A percentile compares a stretch with the other conserved stretches of the same genome.
Conservation (phyloP, 768 basidiomycete species). For the Tulasnella sp. region DNA sequence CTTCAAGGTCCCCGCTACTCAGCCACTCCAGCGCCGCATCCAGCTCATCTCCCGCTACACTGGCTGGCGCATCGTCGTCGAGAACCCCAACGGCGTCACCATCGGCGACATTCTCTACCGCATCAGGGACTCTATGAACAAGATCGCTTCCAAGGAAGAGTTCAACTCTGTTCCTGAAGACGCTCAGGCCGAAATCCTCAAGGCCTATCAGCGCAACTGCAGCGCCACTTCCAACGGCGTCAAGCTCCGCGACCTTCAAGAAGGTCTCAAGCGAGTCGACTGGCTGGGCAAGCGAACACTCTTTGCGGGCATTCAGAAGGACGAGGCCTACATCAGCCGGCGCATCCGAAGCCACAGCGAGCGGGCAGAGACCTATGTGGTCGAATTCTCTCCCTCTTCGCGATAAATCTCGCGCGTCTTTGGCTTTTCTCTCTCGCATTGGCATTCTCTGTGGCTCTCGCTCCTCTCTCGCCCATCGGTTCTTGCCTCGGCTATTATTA, state of each 20-base stretch:
- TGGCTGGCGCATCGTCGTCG: slow-evolving; percentile 29
- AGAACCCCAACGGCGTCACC: slow-evolving; percentile 29
- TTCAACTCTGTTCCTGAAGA: slow-evolving; percentile 1
- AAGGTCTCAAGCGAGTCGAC: slow-evolving; percentile 33
- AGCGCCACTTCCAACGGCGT: slow-evolving; percentile 7
- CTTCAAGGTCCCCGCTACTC: slow-evolving; percentile 22
- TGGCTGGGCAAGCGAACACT: slow-evolving; percentile 27
- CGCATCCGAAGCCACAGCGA: slow-evolving; percentile 9
- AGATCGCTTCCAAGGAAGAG: slow-evolving; percentile 30
- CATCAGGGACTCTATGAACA: slow-evolving; percentile 26
- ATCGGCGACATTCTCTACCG: slow-evolving; percentile 31
- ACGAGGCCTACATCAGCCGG: slow-evolving; percentile 20
- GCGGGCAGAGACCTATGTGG: slow-evolving; percentile 14
- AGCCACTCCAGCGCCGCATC: slow-evolving; percentile 15
- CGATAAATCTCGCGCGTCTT: slow-evolving; percentile 23
- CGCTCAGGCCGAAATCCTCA: slow-evolving; percentile 19
- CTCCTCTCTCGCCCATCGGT: slow-evolving; percentile 22
- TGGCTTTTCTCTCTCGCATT: background rate
- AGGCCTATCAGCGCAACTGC: slow-evolving; percentile 30
- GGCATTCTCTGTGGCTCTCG: slow-evolving; percentile 19
- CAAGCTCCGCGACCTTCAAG: slow-evolving; percentile 9
- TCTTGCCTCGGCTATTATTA: slow-evolving; percentile 19
- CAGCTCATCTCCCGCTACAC: slow-evolving; percentile 19
- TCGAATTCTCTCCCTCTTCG: slow-evolving; percentile 28
- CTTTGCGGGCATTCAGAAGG: slow-evolving; percentile 33